Base-by-base conservation (phyloP, 306 rosid genomes). In the Prunus mume region DNA sequence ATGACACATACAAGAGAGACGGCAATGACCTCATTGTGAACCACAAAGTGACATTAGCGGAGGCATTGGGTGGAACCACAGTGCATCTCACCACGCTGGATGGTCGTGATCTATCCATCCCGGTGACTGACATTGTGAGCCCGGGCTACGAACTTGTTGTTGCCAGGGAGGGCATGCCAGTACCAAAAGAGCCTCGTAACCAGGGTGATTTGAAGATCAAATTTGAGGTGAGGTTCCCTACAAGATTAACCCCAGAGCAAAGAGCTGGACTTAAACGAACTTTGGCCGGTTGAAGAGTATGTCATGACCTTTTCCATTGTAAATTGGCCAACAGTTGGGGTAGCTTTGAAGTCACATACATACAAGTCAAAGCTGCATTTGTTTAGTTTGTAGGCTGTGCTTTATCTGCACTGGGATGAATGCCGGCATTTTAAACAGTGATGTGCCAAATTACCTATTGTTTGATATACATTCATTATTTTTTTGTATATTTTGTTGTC, bases 111-210 rank as follows among this genome's bases (percentile, higher is more conserved):
- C 62, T 91, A 18, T 76, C 85, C 0, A 30, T 92, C 15, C 90
- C 96, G 2, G 89, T 96, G 65, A 88, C 78, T 13, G 88, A 90
- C 69, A 89, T 92, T 18, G 91, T 92, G 68, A 92, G 88, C 87
- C 94, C 98, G 2, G 93, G 96, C 41, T 93, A 85, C 17, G 99
- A 96, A 88, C 77, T 89, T 3, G 68, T 74, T 45, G 84, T 91
- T 45, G 65, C 89, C n/a, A 82, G 84, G 65, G 97, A 96, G 73
- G 99, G 99, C 46, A 96, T 96, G 99, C 98, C 98, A 9, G 83
- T 91, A 61, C 85, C 86, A 10, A 96, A 85, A 71, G 97, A 89
- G 54, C 91, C 89, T 2, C 91, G 97, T 17, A 81, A 83, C 60
- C 87, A 85, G 64, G 99, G 99, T 66, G 91, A 92, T 65, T 80